Conservation (phyloP, 2,329 filamentous ascomycete species). For the Ploettnerulaceae sp. region DNA sequence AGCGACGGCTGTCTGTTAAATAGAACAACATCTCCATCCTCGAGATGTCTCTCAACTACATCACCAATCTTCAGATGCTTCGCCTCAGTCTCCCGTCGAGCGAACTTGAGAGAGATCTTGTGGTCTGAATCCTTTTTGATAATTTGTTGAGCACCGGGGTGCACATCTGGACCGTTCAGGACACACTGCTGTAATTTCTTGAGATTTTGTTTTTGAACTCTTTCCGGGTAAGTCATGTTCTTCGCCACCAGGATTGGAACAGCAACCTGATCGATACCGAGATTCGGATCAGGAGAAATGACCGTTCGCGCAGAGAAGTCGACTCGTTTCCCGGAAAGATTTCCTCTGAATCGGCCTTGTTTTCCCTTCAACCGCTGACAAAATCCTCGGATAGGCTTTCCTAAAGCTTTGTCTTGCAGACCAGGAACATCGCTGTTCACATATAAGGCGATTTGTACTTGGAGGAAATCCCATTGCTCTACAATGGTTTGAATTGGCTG, state of each 20-base stretch:
- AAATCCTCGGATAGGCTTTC: slow-evolving; percentile 87
- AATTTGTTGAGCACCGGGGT: slow-evolving; percentile 84
- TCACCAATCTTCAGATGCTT: slow-evolving; percentile 75
- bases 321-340: slow-evolving; percentile 95
- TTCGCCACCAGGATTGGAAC: slow-evolving; percentile 89
- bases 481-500: slow-evolving; percentile 85
- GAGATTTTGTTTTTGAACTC: slow-evolving; percentile 79
- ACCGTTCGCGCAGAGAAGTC: slow-evolving; percentile 97
- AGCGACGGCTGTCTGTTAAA: slow-evolving; percentile 98
- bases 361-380: slow-evolving; percentile 96
- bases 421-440: slow-evolving; percentile 96
- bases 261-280: slow-evolving; percentile 89
- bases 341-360: slow-evolving; percentile 93
- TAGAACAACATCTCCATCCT: slow-evolving; percentile 91
- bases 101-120: slow-evolving; percentile 72
- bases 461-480: slow-evolving; percentile 97
- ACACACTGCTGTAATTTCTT: slow-evolving; percentile 73
- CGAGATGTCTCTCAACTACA: slow-evolving; percentile 87
- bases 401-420: slow-evolving; percentile 79
- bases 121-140: slow-evolving; percentile 64
- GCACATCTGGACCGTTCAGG: slow-evolving; percentile 67
- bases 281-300: slow-evolving; percentile 93
- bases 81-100: slow-evolving; percentile 65
- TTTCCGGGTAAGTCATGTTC: slow-evolving; percentile 92
- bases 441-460: slow-evolving; percentile 93